Percentiles rank a stretch among this genome's conserved stretches.
These are phyloP conservation scores for Protomyces macrosporus DNA, from an alignment of 1,139 yeast genomes.

Conservation along the genomic window DNA sequence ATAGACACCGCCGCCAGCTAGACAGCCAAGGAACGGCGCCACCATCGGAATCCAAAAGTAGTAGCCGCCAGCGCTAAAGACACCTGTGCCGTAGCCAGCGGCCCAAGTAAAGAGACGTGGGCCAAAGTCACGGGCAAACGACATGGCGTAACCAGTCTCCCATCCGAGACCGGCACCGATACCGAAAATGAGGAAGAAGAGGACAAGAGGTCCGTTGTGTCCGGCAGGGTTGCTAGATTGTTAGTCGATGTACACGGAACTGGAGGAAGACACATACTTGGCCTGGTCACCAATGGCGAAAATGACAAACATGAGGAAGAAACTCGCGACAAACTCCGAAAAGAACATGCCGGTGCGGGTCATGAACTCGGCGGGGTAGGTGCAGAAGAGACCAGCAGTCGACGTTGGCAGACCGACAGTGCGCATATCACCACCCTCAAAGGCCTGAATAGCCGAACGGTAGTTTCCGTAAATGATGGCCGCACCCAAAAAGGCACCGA, in stretches of 20 bases:
- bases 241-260: conserved; percentile 46
- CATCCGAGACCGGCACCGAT: conserved; percentile 47
- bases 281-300: conserved; percentile 49
- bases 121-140: conserved; percentile 51
- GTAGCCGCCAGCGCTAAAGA: conserved; percentile 43
- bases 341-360: conserved; percentile 46
- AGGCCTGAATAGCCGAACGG: conserved; percentile 35
- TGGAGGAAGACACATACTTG: conserved; percentile 44
- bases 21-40: conserved; percentile 46
- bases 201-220: conserved; percentile 45
- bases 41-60: conserved; percentile 52
- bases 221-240: conserved; percentile 46
- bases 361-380: conserved; percentile 45
- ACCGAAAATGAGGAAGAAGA: conserved; percentile 44
- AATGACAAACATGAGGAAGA: conserved; percentile 45
- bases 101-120: conserved; percentile 48
- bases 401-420: conserved; percentile 35
- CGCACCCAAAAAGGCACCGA: conserved; percentile 37
- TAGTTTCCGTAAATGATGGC: conserved; percentile 37
- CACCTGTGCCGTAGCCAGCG: conserved; percentile 45
- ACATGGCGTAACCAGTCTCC: conserved; percentile 51
- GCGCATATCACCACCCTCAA: conserved; percentile 36
- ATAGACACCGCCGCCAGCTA: conserved; percentile 46
- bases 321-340: conserved; percentile 46
- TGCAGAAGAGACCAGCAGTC: conserved; percentile 46